These are phyloP conservation scores for Eleusine coracana DNA, from an alignment of 176 grass and related monocot species.

Conservation along the genomic window DNA sequence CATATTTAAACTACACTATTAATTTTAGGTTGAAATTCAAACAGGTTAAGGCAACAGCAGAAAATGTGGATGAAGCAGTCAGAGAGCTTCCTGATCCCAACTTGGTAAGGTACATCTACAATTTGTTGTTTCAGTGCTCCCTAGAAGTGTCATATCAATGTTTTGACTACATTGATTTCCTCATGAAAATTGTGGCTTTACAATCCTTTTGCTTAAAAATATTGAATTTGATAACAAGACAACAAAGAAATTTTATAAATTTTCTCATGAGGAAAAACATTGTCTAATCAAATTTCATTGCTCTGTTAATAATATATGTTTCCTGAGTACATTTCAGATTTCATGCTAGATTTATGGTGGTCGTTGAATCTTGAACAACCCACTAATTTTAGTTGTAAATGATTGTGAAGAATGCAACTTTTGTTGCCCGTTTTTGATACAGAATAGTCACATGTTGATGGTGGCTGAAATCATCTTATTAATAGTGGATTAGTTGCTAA, in stretches of 20 bases:
- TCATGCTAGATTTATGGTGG: not conserved
- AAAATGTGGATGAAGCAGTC: slow-evolving; percentile 96
- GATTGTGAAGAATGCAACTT: not conserved
- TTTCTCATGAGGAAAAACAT: not conserved
- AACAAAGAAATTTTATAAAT: not conserved
- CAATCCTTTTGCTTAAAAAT: not conserved
- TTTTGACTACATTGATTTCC: not conserved
- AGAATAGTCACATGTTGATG: not conserved
- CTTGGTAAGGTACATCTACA: slow-evolving; percentile 93
- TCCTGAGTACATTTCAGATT: not conserved
- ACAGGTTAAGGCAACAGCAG: slow-evolving; percentile 98
- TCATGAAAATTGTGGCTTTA: not conserved
- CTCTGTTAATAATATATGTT: not conserved
- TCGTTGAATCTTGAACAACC: not conserved
- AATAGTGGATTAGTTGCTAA: not conserved
- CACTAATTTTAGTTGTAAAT: not conserved
- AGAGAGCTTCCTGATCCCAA: slow-evolving; percentile 99
- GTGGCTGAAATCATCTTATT: not conserved
- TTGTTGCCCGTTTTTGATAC: not conserved
- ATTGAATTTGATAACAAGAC: not conserved
- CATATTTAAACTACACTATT: slow-evolving; percentile 18
- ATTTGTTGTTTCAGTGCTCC: slow-evolving; percentile 41
- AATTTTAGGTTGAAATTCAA: slow-evolving; percentile 23
- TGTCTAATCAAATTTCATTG: not conserved
- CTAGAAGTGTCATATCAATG: not conserved